These are phyloP conservation scores for Gossypium gossypioides DNA, from an alignment of 441 rosid genomes.

Conservation along the genomic window DNA sequence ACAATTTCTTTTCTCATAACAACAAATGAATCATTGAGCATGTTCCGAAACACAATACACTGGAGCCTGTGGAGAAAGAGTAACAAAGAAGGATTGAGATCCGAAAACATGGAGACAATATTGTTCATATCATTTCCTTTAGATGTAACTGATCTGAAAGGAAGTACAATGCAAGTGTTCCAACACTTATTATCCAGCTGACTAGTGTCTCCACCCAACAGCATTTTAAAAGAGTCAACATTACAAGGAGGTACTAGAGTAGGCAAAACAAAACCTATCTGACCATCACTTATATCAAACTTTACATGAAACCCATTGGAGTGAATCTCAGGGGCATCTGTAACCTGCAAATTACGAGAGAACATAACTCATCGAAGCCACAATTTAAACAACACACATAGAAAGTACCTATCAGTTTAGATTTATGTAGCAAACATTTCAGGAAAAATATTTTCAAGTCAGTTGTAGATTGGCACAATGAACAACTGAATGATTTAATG, in stretches of 20 bases:
- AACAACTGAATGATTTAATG: not conserved
- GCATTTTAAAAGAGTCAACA: conserved; percentile 37
- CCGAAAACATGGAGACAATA: conserved; percentile 65
- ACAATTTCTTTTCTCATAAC: conserved; percentile 76
- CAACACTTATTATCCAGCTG: conserved; percentile 38
- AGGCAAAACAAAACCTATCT: conserved; percentile 94
- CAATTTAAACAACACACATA: not conserved
- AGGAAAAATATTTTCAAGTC: not conserved
- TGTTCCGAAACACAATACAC: conserved; percentile 66
- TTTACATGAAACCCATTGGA: conserved; percentile 95
- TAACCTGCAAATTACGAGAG: conserved; percentile 47
- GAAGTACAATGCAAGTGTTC: conserved; percentile 91
- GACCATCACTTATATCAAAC: conserved; percentile 90
- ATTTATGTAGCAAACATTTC: not conserved
- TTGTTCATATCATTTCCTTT: conserved; percentile 50
- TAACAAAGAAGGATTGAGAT: conserved; percentile 89
- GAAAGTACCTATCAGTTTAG: not conserved
- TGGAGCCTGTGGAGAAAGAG: conserved; percentile 92
- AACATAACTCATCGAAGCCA: not conserved
- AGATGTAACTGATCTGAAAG: conserved; percentile 60
- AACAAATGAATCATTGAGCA: conserved; percentile 54
- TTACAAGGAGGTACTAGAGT: conserved; percentile 68
- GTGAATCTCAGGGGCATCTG: conserved; percentile 98
- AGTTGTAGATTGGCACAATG: not conserved
- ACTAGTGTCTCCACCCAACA: conserved; percentile 30